Evolutionary conservation across 164 flowering plant genomes (phyloP).

Genomic region (Malania oleifera): DNA sequence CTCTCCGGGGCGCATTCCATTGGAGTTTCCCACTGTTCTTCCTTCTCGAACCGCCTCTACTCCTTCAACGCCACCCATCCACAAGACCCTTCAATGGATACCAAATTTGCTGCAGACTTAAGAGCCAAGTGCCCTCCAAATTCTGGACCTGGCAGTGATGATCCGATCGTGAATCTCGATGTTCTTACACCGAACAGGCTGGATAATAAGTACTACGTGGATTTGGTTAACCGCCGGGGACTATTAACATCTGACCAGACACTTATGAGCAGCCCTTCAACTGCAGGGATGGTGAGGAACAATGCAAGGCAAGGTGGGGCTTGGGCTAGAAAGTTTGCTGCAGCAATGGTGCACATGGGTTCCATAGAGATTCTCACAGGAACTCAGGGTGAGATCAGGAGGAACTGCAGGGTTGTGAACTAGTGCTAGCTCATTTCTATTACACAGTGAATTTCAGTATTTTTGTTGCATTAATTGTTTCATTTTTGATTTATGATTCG

Average conservation of each 20-base stretch:
- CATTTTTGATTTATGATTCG: too few species aligned
- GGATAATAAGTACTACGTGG: slow-evolving; percentile 26
- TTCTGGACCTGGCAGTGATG: not conserved
- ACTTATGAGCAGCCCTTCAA: slow-evolving; percentile 12
- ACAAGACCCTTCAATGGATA: slow-evolving; percentile 29
- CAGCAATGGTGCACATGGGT: slow-evolving; percentile 38
- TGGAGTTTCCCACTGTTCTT: slow-evolving; percentile 33
- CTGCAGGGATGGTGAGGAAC: slow-evolving; percentile 16
- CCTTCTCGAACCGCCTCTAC: slow-evolving; percentile 24
- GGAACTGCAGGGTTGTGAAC: slow-evolving; percentile 23
- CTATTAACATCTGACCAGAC: slow-evolving; percentile 28
- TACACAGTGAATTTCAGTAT: too few species aligned
- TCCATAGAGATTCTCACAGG: slow-evolving; percentile 29
- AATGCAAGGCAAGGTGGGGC: slow-evolving; percentile 7
- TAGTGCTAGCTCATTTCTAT: too few species aligned
- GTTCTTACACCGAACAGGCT: slow-evolving; percentile 22
- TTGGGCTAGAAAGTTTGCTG: slow-evolving; percentile 26
- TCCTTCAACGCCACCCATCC: slow-evolving; percentile 23
- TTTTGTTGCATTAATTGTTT: too few species aligned
- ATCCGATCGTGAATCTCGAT: slow-evolving; percentile 17
- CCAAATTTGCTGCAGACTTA: slow-evolving; percentile 11
- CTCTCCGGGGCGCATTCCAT: slow-evolving; percentile 42
- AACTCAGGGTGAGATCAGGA: slow-evolving; percentile 28
- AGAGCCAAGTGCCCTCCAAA: slow-evolving; percentile 21
- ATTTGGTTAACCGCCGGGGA: slow-evolving; percentile 15